Conservation (phyloP, 2,329 filamentous ascomycete species). For the Reticulascus tulasneorum region DNA sequence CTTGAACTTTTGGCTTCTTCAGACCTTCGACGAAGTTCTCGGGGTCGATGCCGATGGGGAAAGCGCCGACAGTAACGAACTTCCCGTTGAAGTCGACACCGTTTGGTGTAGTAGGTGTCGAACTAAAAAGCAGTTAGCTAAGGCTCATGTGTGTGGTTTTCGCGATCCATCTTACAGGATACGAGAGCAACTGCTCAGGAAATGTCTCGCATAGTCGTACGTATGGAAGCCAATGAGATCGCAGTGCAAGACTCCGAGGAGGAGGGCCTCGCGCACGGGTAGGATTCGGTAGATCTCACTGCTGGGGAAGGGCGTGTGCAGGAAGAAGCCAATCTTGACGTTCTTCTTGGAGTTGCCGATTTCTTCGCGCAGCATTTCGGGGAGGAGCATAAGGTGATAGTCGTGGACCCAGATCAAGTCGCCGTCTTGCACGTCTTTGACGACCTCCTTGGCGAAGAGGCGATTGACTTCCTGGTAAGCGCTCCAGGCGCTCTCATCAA, state of each 20-base stretch:
- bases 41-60: constrained; percentile 96
- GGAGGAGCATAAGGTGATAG: constrained; percentile 96
- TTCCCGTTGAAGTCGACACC: constrained; percentile 88
- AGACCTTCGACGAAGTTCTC: constrained; percentile 92
- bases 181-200: constrained; percentile 92
- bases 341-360: constrained; percentile 79
- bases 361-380: constrained; percentile 90
- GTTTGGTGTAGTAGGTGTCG: constrained; percentile 79
- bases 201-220: constrained; percentile 98
- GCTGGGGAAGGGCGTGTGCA: constrained; percentile 95
- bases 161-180: constrained; percentile 59
- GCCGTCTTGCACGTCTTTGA: constrained; percentile 83
- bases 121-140: constrained; percentile 28
- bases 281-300: constrained; percentile 96
- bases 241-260: constrained; percentile 85
- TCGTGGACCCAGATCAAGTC: constrained; percentile 98
- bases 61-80: constrained; percentile 87
- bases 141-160: background rate
- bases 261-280: constrained; percentile 83
- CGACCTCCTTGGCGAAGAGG: constrained; percentile 83
- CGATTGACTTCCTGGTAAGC: constrained; percentile 92
- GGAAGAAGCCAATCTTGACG: constrained; percentile 96
- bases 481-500: constrained; percentile 91
- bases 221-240: constrained; percentile 98
- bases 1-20: constrained; percentile 78